Conservation (phyloP, 805 yeast genomes). For the Ogataea glucozyma region DNA sequence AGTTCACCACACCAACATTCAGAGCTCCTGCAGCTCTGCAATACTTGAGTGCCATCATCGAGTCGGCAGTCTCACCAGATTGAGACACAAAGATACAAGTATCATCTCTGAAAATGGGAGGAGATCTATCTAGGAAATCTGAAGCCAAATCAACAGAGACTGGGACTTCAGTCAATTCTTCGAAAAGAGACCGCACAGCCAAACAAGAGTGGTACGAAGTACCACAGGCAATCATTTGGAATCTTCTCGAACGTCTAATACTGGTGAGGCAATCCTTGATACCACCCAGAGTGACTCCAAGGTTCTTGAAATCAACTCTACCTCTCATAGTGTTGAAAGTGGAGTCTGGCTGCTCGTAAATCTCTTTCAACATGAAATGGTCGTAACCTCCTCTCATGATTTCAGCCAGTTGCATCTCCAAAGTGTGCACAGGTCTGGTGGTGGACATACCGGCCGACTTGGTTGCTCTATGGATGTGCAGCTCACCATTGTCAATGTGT, state of each 20-base stretch:
- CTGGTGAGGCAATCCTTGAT: slow-evolving; percentile 80
- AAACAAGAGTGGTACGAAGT: slow-evolving; percentile 98
- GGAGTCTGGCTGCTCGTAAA: slow-evolving; percentile 97
- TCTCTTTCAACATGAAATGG: slow-evolving; percentile 99
- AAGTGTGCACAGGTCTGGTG: slow-evolving; percentile 91
- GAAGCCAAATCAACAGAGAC: slow-evolving; percentile 92
- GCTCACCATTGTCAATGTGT: slow-evolving; percentile 95
- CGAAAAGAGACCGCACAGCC: slow-evolving; percentile 95
- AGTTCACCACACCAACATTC: slow-evolving; percentile 95
- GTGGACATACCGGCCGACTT: slow-evolving; percentile 87
- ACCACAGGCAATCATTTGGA: slow-evolving; percentile 99
- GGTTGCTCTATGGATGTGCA: slow-evolving; percentile 96
- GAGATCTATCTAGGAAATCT: slow-evolving; percentile 88
- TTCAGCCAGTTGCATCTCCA: slow-evolving; percentile 95
- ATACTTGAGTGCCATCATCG: slow-evolving; percentile 91
- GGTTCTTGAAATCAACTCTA: slow-evolving; percentile 87
- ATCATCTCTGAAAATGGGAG: slow-evolving; percentile 98
- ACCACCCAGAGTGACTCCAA: slow-evolving; percentile 84
- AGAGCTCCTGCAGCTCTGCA: slow-evolving; percentile 97
- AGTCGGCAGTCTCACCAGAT: slow-evolving; percentile 98
- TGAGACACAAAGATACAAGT: slow-evolving; percentile 97
- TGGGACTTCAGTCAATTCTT: slow-evolving; percentile 94
- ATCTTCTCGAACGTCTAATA: slow-evolving; percentile 90
- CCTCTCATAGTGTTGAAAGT: slow-evolving; percentile 99
- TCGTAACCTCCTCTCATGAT: slow-evolving; percentile 96